These are phyloP conservation scores for Hyparrhenia diplandra DNA, from an alignment of 176 grass and related monocot species.

Conservation along the genomic window DNA sequence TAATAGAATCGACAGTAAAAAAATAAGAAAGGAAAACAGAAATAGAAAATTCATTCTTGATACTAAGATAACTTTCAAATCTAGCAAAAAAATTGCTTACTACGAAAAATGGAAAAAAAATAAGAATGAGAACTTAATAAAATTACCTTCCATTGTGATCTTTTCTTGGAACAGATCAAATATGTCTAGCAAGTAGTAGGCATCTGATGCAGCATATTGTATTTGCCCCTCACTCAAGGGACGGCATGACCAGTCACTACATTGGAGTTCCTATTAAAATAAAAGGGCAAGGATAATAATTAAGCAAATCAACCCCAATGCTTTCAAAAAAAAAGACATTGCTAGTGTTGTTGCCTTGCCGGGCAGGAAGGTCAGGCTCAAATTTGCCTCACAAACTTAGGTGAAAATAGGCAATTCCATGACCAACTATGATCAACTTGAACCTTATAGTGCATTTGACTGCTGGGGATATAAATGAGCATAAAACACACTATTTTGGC, in stretches of 20 bases:
- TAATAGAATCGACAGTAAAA: constrained; percentile 16
- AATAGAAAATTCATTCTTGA: not conserved
- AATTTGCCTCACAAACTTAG: not conserved
- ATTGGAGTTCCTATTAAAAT: constrained; percentile 76
- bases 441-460: not conserved
- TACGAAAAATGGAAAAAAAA: not conserved
- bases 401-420: not conserved
- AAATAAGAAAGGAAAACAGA: not conserved
- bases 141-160: constrained; percentile 51
- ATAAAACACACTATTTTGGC: not conserved
- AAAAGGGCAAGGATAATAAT: not conserved
- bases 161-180: constrained; percentile 65
- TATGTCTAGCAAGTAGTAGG: constrained; percentile 89
- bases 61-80: not conserved
- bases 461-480: not conserved
- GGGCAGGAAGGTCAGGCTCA: not conserved
- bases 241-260: constrained; percentile 91
- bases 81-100: not conserved
- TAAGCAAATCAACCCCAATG: not conserved
- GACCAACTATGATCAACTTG: not conserved
- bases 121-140: not conserved
- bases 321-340: not conserved
- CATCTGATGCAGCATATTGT: constrained; percentile 96
- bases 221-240: constrained; percentile 85
- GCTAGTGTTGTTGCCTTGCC: not conserved